A percentile compares a stretch with the other conserved stretches of the same genome.
Conservation (phyloP, 202 grass and related monocot genomes). For the Panicum virgatum region DNA sequence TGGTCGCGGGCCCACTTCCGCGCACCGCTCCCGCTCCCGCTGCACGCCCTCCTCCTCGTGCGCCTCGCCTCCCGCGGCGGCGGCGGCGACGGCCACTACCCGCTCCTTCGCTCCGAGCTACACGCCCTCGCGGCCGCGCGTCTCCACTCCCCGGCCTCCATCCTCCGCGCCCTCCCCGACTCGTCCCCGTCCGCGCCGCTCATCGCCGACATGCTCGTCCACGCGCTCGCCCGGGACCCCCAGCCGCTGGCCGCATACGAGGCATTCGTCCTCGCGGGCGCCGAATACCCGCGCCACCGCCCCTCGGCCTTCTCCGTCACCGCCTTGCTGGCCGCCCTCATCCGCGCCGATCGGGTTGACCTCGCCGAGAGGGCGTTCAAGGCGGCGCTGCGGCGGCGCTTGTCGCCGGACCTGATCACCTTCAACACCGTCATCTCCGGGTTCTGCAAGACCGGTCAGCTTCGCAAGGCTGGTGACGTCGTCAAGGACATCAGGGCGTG, state of each 20-base stretch:
- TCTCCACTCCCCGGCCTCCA: constrained; percentile 46
- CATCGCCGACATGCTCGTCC: constrained; percentile 64
- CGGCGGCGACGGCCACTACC: not conserved
- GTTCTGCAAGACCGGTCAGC: constrained; percentile 69
- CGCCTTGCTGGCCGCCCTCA: constrained; percentile 56
- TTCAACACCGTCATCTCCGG: constrained; percentile 84
- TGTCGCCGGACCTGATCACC: constrained; percentile 59
- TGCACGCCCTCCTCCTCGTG: constrained; percentile 55
- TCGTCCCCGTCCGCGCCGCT: constrained; percentile 44
- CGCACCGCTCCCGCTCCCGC: constrained; percentile 47
- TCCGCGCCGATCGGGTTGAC: constrained; percentile 44
- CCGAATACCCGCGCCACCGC: constrained; percentile 50
- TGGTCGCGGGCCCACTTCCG: constrained; percentile 54
- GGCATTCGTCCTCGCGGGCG: constrained; percentile 53
- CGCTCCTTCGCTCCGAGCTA: constrained; percentile 65
- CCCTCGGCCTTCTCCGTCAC: constrained; percentile 71
- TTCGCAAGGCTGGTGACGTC: constrained; percentile 64
- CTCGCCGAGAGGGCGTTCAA: constrained; percentile 58
- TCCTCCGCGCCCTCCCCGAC: constrained; percentile 40
- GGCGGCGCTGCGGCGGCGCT: constrained; percentile 59
- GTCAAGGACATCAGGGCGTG: constrained; percentile 72
- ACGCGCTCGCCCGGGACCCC: constrained; percentile 45
- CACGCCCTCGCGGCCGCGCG: constrained; percentile 39
- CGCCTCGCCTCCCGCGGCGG: constrained; percentile 41
- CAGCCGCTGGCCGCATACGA: constrained; percentile 51